Evolutionary conservation across 1,139 yeast species (phyloP).

Genomic region (Zygoascus sp.): DNA sequence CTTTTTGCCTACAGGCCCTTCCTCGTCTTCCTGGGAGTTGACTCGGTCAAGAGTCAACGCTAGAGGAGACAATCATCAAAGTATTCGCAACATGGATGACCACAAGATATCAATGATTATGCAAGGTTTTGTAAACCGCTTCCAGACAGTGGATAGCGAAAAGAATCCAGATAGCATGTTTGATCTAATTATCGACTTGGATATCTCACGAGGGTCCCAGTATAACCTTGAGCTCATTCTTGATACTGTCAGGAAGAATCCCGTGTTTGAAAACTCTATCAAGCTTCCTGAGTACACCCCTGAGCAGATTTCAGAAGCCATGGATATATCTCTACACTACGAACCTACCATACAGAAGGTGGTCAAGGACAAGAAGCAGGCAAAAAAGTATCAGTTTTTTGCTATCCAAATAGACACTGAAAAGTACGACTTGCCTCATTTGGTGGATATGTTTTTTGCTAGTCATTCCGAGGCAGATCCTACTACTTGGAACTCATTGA

Average conservation of each 20-base stretch:
- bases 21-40: constrained; percentile 33
- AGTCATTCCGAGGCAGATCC: constrained; percentile 20
- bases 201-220: constrained; percentile 50
- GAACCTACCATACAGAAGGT: constrained; percentile 27
- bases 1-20: constrained; percentile 46
- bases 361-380: constrained; percentile 17
- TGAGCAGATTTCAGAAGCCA: constrained; percentile 27
- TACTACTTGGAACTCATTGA: constrained; percentile 33
- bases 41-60: constrained; percentile 56
- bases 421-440: constrained; percentile 13
- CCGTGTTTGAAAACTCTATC: constrained; percentile 8
- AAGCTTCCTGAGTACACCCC: constrained; percentile 41
- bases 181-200: constrained; percentile 58
- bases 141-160: constrained; percentile 50
- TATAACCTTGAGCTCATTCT: constrained; percentile 40
- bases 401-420: constrained; percentile 8
- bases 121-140: constrained; percentile 67
- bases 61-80: constrained; percentile 90
- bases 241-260: constrained; percentile 38
- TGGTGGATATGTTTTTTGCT: constrained; percentile 23
- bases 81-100: constrained; percentile 53
- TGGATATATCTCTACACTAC: constrained; percentile 27
- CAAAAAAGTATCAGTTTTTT: constrained; percentile 7
- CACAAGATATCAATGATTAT: constrained; percentile 55
- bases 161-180: constrained; percentile 62